These are phyloP conservation scores for Arctium lappa DNA, from an alignment of 129 eudicot species.

Conservation along the genomic window DNA sequence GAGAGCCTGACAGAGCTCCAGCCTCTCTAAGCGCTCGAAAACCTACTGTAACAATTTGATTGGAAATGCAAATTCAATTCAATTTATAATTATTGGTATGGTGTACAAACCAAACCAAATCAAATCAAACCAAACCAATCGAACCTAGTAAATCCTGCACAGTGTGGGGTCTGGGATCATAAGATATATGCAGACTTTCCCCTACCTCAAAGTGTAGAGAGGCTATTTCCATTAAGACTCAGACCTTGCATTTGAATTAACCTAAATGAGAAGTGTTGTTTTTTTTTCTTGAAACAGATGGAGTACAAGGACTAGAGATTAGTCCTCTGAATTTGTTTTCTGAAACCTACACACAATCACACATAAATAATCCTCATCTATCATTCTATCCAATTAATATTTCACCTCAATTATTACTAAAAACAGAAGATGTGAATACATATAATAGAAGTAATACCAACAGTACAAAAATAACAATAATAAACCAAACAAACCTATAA, in stretches of 20 bases:
- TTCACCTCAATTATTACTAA: not conserved
- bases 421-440: not conserved
- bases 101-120: too few species aligned
- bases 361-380: not conserved
- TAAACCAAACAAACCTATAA: not conserved
- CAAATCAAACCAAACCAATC: too few species aligned
- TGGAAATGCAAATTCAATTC: too few species aligned
- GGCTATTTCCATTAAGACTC: not conserved
- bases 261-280: not conserved
- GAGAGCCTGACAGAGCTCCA: too few species aligned
- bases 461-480: not conserved
- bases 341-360: not conserved
- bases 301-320: not conserved
- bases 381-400: not conserved
- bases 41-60: too few species aligned
- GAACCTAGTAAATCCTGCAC: too few species aligned
- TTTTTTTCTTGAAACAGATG: not conserved
- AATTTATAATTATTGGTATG: too few species aligned
- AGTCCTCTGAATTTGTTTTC: not conserved
- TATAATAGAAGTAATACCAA: not conserved
- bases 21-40: too few species aligned
- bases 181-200: too few species aligned
- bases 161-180: too few species aligned
- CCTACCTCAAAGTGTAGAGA: too few species aligned
- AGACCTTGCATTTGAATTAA: not conserved